Conservation (phyloP, 2,329 filamentous ascomycete genomes). For the Cytospora piceae region DNA sequence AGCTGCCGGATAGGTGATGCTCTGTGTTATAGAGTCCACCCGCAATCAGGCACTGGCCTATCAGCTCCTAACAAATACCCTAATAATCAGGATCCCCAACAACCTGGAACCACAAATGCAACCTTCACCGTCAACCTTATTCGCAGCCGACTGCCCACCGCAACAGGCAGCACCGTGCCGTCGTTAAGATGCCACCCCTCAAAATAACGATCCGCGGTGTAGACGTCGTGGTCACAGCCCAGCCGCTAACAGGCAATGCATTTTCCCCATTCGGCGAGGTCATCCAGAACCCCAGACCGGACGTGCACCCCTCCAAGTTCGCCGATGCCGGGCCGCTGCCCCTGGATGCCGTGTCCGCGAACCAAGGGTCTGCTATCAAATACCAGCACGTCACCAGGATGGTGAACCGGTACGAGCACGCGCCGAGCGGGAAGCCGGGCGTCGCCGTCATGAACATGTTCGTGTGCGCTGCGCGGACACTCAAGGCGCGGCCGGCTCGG, state of each 20-base stretch:
- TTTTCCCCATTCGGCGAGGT: conserved; percentile 86
- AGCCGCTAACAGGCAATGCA: conserved; percentile 66
- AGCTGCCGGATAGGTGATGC: neutral
- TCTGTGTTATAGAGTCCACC: neutral
- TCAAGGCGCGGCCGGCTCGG: conserved; percentile 38
- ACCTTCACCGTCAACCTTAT: conserved; percentile 7
- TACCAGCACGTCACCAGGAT: conserved; percentile 80
- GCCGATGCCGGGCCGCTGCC: conserved; percentile 39
- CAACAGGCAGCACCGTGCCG: conserved; percentile 10
- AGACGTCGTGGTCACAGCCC: conserved; percentile 57
- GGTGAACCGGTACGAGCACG: conserved; percentile 69
- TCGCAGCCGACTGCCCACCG: conserved; percentile 6
- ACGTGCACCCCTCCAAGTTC: conserved; percentile 53
- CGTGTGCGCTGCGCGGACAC: conserved; percentile 71
- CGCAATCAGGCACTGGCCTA: neutral
- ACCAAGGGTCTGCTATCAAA: conserved; percentile 89
- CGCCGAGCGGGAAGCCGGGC: conserved; percentile 60
- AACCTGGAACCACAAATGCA: neutral
- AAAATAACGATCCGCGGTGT: conserved; percentile 49
- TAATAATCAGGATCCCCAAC: neutral
- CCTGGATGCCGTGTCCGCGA: conserved; percentile 63
- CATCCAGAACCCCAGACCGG: conserved; percentile 71
- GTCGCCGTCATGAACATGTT: conserved; percentile 84
- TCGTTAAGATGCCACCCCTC: conserved; percentile 28
- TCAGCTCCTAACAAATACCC: neutral